Evolutionary conservation across 2,329 filamentous ascomycete species (phyloP), one percentile per base, ranked within the genome.

Genomic region (Cercospora sp.): DNA sequence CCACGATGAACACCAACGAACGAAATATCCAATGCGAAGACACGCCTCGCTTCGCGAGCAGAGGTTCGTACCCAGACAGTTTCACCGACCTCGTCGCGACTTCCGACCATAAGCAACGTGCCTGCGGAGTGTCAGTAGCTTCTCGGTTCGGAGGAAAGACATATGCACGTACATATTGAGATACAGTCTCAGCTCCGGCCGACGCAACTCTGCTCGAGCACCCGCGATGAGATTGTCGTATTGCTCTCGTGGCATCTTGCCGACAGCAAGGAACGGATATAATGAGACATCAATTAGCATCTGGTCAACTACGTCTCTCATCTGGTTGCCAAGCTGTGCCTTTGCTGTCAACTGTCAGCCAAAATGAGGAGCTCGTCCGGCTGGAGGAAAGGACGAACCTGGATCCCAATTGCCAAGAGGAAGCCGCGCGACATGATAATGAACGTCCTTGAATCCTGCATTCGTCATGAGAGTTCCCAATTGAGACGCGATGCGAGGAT

Each of bases 401-500:
- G 18, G 21, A 13, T 69, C 63, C 60, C 66, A 70, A 16, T 45
- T 43, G 32, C 67, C 67, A 26, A 66, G 53, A 9, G 67, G 67
- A 34, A 63, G 61, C 24, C 59, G 37, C 24, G 49, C 16, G 24
- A 63, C 59, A 49, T 61, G 55, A 34, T 61, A 53, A 28, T 64
- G 49, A 18, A 69, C 57, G 24, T 69, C 67, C n/a, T 51, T 65
- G 34, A 75, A 74, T 34, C 74, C 71, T 34, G 66, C 72, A 28
- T 67, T 55, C 13, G 32, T 43, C 70, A 77, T 71, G 18, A 70
- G 59, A 28, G 61, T 40, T 21, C 69, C 49, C 13, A 77, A 60
- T 24, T 63, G 53, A 18, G 53, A 63, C 3, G 71, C 74, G 5
- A 75, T 61, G 3, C 73, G 70, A 34, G 71, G 69, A 65, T 77